Evolutionary conservation across 1,284 basidiomycete genomes (phyloP).

Genomic region (Puccinia coronata): DNA sequence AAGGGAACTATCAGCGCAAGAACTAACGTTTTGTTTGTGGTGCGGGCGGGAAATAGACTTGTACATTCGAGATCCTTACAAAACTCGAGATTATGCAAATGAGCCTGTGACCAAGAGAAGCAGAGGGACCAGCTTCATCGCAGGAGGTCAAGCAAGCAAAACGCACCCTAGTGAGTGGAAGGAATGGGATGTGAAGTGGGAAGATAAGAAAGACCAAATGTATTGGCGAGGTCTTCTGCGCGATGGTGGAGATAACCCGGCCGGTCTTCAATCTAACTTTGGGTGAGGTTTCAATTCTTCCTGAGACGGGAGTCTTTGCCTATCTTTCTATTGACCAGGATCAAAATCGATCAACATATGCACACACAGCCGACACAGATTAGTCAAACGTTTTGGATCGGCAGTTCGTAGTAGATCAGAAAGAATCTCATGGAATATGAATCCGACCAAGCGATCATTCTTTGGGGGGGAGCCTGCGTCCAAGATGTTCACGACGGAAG

Average conservation of each 20-base stretch:
- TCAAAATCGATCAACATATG: background rate
- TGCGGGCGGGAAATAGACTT: background rate
- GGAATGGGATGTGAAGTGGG: constrained; percentile 32
- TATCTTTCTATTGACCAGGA: too few species aligned
- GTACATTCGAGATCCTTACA: constrained; percentile 40
- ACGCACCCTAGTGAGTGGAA: constrained; percentile 29
- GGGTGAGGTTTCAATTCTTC: constrained; percentile 13
- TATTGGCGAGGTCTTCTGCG: constrained; percentile 30
- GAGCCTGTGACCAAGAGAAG: constrained; percentile 31
- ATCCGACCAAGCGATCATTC: background rate
- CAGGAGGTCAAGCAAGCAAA: constrained; percentile 30
- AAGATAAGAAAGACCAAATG: constrained; percentile 12
- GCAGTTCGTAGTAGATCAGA: background rate
- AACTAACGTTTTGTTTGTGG: too few species aligned
- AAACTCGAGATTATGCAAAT: constrained; percentile 31
- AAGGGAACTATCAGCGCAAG: too few species aligned
- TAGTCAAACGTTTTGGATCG: constrained; percentile 32
- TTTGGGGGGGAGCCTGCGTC: background rate
- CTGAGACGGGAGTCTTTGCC: too few species aligned
- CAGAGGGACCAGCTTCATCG: background rate
- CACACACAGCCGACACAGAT: constrained; percentile 35
- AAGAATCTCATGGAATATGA: constrained; percentile 4
- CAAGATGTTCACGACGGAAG: background rate
- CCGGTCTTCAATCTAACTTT: constrained; percentile 24
- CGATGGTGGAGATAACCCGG: constrained; percentile 27